Conservation (phyloP, 768 basidiomycete species). For the Leucosporidium yakuticum region DNA sequence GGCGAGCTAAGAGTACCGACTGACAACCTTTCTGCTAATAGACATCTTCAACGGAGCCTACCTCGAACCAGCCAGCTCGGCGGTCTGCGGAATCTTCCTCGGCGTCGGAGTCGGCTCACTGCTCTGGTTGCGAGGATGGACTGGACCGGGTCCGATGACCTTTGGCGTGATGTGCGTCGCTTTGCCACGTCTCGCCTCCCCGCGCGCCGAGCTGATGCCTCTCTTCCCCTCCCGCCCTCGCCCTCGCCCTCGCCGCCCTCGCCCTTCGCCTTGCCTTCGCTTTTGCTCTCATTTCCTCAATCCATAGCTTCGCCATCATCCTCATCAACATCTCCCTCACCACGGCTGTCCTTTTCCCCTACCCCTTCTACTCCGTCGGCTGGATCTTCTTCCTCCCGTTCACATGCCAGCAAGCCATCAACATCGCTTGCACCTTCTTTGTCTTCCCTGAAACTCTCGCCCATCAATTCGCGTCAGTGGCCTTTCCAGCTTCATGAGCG, state of each 20-base stretch:
- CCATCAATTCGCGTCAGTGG: slow-evolving; percentile 30
- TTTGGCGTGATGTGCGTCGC: background rate
- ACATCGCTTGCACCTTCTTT: slow-evolving; percentile 31
- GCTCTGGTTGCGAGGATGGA: slow-evolving; percentile 3
- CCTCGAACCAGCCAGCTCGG: slow-evolving; percentile 26
- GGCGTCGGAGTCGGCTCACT: slow-evolving; percentile 30
- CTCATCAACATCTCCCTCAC: slow-evolving; percentile 20
- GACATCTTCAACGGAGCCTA: slow-evolving; percentile 29
- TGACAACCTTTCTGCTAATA: slow-evolving; percentile 2
- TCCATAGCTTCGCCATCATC: slow-evolving; percentile 3
- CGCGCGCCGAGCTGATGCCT: background rate
- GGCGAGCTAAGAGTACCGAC: slow-evolving; percentile 3
- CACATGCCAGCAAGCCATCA: slow-evolving; percentile 34
- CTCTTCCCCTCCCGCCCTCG: slow-evolving; percentile 1
- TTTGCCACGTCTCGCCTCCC: background rate
- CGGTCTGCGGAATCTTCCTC: slow-evolving; percentile 35
- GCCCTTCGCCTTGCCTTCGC: slow-evolving; percentile 10
- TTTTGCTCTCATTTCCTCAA: slow-evolving; percentile 5
- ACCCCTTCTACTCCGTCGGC: slow-evolving; percentile 29
- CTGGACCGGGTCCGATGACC: background rate
- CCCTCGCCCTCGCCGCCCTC: slow-evolving; percentile 20
- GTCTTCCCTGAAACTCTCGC: slow-evolving; percentile 39
- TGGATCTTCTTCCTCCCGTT: slow-evolving; percentile 37
- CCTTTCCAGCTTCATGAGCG: background rate
- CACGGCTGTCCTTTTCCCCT: slow-evolving; percentile 33